A percentile compares a stretch with the other conserved stretches of the same genome.
Evolutionary conservation across 2,329 filamentous ascomycete genomes (phyloP).

Genomic region (Mycogone perniciosa): DNA sequence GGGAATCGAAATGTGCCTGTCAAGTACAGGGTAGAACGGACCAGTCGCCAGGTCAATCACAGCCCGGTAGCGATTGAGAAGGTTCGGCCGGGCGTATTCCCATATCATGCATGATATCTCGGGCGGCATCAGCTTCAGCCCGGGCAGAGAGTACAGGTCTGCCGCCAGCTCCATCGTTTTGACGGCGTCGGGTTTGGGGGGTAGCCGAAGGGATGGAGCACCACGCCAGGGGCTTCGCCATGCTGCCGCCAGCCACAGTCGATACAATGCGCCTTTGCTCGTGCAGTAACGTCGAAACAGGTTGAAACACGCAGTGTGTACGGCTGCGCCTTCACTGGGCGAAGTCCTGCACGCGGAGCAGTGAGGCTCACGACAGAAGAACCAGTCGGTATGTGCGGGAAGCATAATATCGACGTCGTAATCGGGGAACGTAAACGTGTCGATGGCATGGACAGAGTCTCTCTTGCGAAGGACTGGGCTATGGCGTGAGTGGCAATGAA

Average conservation of each 20-base stretch:
- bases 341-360: neutral
- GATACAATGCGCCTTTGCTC: neutral
- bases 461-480: neutral
- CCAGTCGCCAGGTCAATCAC: neutral
- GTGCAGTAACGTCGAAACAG: neutral
- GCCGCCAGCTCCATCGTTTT: neutral
- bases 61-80: neutral
- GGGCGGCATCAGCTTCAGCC: neutral
- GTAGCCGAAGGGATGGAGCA: neutral
- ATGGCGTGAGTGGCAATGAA: neutral
- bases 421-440: neutral
- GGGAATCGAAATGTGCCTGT: neutral
- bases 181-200: neutral
- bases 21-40: neutral
- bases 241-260: neutral
- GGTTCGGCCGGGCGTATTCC: neutral
- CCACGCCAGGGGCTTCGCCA: conserved; percentile 1
- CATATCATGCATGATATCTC: neutral
- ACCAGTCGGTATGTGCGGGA: neutral
- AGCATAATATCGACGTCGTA: neutral
- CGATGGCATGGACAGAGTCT: neutral
- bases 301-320: neutral
- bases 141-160: neutral
- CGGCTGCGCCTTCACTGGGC: neutral
- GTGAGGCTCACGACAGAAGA: neutral